Conservation (phyloP, 2,329 filamentous ascomycete species). For the Ceratocystis cubensis region DNA sequence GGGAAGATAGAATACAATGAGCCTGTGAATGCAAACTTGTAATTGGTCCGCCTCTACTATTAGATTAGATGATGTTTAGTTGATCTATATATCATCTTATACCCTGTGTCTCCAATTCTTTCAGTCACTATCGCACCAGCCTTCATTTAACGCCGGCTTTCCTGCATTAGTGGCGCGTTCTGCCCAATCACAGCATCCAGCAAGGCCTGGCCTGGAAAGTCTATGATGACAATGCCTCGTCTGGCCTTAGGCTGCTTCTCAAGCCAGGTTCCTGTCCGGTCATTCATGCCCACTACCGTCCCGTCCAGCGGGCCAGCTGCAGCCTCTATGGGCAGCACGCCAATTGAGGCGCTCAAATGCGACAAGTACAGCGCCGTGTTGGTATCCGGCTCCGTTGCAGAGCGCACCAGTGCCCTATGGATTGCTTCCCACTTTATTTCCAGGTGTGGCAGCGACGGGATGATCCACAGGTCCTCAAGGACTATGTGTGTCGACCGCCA, state of each 20-base stretch:
- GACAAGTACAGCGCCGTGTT: slow-evolving; percentile 35
- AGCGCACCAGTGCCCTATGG: slow-evolving; percentile 30
- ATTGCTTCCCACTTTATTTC: slow-evolving; percentile 38
- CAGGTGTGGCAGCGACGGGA: slow-evolving; percentile 33
- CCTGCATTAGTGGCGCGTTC: slow-evolving; percentile 28
- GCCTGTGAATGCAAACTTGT: background rate
- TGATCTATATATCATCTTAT: background rate
- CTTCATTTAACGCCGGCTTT: background rate
- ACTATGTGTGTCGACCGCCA: slow-evolving; percentile 36
- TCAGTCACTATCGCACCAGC: background rate
- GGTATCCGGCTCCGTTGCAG: slow-evolving; percentile 27
- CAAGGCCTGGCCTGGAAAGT: slow-evolving; percentile 36
- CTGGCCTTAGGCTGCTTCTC: slow-evolving; percentile 26
- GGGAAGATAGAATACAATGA: background rate
- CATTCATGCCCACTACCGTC: slow-evolving; percentile 37
- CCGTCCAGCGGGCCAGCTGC: slow-evolving; percentile 36
- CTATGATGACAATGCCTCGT: slow-evolving; percentile 37
- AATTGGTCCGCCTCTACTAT: background rate
- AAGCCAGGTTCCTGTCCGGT: slow-evolving; percentile 37
- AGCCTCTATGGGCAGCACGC: slow-evolving; percentile 38
- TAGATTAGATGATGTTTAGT: background rate
- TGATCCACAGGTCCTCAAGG: slow-evolving; percentile 38
- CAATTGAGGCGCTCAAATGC: slow-evolving; percentile 37
- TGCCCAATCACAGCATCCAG: slow-evolving; percentile 33
- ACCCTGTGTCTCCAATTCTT: background rate